A percentile compares a stretch with the other conserved stretches of the same genome.
Evolutionary conservation across 768 basidiomycete genomes (phyloP).

Genomic region (Podaxis mareebaensis): DNA sequence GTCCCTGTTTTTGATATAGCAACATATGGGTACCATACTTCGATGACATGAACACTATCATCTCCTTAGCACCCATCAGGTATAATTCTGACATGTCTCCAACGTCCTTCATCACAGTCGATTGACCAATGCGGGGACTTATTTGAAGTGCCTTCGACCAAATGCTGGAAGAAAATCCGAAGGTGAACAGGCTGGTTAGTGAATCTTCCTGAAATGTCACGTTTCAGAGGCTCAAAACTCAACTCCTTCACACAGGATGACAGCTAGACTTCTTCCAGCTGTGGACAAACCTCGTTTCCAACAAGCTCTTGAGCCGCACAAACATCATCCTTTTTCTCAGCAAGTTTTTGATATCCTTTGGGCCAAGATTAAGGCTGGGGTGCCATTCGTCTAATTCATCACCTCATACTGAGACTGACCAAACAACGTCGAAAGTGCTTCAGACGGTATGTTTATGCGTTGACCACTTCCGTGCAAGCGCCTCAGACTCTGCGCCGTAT

Average conservation of each 20-base stretch:
- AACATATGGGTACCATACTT: conserved; percentile 63
- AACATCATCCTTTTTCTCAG: conserved; percentile 81
- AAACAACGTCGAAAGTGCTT: conserved; percentile 69
- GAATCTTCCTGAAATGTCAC: neutral
- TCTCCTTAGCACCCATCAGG: conserved; percentile 71
- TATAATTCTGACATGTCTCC: conserved; percentile 20
- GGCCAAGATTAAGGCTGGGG: conserved; percentile 63
- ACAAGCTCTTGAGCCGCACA: conserved; percentile 68
- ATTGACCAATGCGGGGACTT: conserved; percentile 1
- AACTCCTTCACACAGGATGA: neutral
- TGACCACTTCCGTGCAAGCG: conserved; percentile 6
- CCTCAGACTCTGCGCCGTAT: conserved; percentile 23
- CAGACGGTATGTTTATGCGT: conserved; percentile 63
- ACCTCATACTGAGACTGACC: conserved; percentile 67
- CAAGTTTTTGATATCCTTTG: conserved; percentile 78
- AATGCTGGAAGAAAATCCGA: conserved; percentile 63
- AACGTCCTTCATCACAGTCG: neutral
- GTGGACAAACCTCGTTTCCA: conserved; percentile 73
- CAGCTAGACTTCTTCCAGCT: conserved; percentile 78
- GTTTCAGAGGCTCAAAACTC: conserved; percentile 2
- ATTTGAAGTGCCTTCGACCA: conserved; percentile 61
- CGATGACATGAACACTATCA: conserved; percentile 71
- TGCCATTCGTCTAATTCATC: conserved; percentile 66
- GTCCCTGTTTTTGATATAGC: conserved; percentile 32
- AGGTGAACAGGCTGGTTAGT: conserved; percentile 60